Conservation (phyloP, 73 alveolate genomes). For the Paramecium primaurelia region DNA sequence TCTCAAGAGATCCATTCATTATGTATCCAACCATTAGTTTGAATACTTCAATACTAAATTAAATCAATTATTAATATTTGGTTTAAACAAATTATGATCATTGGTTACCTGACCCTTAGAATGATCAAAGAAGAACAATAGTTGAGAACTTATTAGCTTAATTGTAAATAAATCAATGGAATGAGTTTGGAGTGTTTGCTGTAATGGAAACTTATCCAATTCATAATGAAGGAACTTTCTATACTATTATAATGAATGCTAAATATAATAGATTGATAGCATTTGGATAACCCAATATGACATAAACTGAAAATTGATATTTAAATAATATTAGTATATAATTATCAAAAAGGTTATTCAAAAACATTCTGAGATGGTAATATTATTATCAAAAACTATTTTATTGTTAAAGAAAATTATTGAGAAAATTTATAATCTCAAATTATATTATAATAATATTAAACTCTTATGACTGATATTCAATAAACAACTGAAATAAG, state of each 20-base stretch:
- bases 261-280: not conserved
- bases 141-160: not conserved
- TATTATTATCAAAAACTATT: not conserved
- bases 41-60: not conserved
- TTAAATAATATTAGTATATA: not conserved
- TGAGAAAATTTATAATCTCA: too few relatives aligned
- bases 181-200: slow-evolving; percentile 16
- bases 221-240: slow-evolving; percentile 45
- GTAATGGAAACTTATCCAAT: slow-evolving; percentile 17
- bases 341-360: not conserved
- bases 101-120: not conserved
- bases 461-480: not conserved
- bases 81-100: slow-evolving; percentile 36
- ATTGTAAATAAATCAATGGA: not conserved
- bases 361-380: not conserved
- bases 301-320: not conserved
- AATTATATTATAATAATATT: not conserved
- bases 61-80: not conserved
- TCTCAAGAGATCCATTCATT: slow-evolving; percentile 1
- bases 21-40: not conserved
- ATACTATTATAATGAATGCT: not conserved
- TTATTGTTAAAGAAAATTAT: too few relatives aligned
- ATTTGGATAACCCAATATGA: not conserved
- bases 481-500: not conserved
- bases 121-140: not conserved